phyloP scores from a whole-genome alignment of 2,329 filamentous ascomycete species.

The Celoporthe dispersa region DNA sequence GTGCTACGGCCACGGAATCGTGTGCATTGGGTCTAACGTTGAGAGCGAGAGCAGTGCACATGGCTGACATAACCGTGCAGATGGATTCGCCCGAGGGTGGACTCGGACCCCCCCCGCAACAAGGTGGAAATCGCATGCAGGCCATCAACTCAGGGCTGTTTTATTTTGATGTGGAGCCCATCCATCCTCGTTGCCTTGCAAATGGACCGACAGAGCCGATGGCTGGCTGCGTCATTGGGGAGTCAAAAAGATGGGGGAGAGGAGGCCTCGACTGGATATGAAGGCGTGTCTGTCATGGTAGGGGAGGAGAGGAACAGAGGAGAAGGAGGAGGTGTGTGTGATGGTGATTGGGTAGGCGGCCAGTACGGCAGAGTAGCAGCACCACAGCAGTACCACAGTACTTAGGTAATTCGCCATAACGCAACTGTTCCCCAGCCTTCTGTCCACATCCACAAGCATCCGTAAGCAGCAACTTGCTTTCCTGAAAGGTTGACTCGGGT shows the following conservation, averaged over 20 bases:
- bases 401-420: background rate
- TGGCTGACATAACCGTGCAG: background rate
- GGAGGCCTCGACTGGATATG: background rate
- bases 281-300: background rate
- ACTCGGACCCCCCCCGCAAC: conserved; percentile 1
- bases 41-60: no score
- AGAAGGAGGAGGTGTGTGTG: background rate
- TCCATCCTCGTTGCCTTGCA: background rate
- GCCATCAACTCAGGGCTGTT: background rate
- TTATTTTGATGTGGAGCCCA: background rate
- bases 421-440: conserved; percentile 27
- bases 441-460: conserved; percentile 20
- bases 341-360: background rate
- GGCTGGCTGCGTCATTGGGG: background rate
- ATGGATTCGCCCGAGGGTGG: background rate
- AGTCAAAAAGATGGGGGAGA: background rate
- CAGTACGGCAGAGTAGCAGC: no score
- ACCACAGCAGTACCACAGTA: background rate
- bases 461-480: conserved; percentile 5
- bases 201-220: background rate
- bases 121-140: background rate
- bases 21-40: background rate
- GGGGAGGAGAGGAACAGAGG: background rate
- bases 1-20: no score
- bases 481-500: background rate